Conservation (phyloP, 495 filamentous ascomycete species). For the Ramalina peruviana region DNA sequence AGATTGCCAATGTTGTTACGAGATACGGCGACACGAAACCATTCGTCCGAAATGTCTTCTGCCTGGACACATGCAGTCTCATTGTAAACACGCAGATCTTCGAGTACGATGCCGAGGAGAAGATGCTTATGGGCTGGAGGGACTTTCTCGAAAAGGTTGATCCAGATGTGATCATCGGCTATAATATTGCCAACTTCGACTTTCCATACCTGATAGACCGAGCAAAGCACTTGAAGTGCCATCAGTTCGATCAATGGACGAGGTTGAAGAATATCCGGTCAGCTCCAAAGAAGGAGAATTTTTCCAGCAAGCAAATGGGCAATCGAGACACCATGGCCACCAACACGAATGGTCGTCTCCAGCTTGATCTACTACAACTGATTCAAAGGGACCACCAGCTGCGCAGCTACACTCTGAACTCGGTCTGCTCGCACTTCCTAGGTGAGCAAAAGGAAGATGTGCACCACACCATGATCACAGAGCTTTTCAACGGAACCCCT, state of each 20-base stretch:
- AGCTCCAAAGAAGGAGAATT: constrained; percentile 58
- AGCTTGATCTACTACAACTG: constrained; percentile 84
- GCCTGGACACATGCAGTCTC: constrained; percentile 71
- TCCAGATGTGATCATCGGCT: constrained; percentile 95
- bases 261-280: constrained; percentile 53
- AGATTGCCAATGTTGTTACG: constrained; percentile 97
- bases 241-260: constrained; percentile 71
- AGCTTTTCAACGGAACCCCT: constrained; percentile 86
- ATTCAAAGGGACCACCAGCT: constrained; percentile 91
- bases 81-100: constrained; percentile 94
- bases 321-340: constrained; percentile 87
- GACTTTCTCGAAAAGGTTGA: constrained; percentile 85
- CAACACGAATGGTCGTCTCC: constrained; percentile 86
- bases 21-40: constrained; percentile 90
- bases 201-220: constrained; percentile 92
- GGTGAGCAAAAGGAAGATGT: constrained; percentile 99
- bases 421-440: constrained; percentile 90
- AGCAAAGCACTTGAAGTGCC: constrained; percentile 66
- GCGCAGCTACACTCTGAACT: constrained; percentile 93
- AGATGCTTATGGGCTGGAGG: constrained; percentile 81
- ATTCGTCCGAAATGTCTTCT: constrained; percentile 94
- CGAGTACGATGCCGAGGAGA: constrained; percentile 61
- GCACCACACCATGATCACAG: constrained; percentile 97
- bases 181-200: constrained; percentile 98
- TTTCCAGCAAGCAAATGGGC: constrained; percentile 98